phyloP scores from a whole-genome alignment of 2,329 filamentous ascomycete genomes.

The Pseudogymnoascus sp. region DNA sequence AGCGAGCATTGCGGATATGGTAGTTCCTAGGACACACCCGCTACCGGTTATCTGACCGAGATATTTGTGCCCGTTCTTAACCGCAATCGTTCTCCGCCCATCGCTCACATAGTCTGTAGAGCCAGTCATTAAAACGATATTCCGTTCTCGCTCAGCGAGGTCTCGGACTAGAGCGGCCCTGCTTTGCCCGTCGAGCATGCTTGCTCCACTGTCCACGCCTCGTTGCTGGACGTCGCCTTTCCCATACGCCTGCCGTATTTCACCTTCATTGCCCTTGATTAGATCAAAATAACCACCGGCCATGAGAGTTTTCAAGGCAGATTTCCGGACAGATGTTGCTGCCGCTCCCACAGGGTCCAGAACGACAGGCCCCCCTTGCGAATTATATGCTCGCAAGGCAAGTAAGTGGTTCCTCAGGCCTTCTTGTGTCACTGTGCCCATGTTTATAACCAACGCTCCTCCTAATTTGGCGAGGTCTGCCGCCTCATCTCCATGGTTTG shows the following conservation, averaged over 20 bases:
- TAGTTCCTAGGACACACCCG: constrained; percentile 79
- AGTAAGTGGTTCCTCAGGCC: constrained; percentile 62
- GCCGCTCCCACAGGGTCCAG: constrained; percentile 88
- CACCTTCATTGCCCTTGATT: constrained; percentile 90
- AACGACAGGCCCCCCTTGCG: constrained; percentile 63
- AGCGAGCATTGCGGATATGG: constrained; percentile 67
- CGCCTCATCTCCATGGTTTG: constrained; percentile 76
- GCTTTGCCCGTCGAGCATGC: constrained; percentile 42
- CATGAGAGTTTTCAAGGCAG: constrained; percentile 64
- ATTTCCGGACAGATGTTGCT: constrained; percentile 65
- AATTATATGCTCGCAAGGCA: constrained; percentile 76
- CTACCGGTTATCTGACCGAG: constrained; percentile 67
- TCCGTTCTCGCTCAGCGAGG: constrained; percentile 59
- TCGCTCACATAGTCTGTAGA: constrained; percentile 69
- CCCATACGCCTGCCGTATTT: constrained; percentile 67
- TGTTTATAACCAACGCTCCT: constrained; percentile 81
- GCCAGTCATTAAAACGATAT: constrained; percentile 77
- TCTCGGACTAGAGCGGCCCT: constrained; percentile 53
- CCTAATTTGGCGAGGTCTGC: constrained; percentile 67
- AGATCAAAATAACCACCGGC: constrained; percentile 69
- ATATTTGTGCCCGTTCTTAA: constrained; percentile 68
- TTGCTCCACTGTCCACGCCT: constrained; percentile 71
- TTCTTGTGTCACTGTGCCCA: constrained; percentile 81
- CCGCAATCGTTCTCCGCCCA: constrained; percentile 54
- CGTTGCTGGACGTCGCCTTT: constrained; percentile 54